Evolutionary conservation across 495 filamentous ascomycete genomes (phyloP).

Genomic region (Podospora pseudoanserina): DNA sequence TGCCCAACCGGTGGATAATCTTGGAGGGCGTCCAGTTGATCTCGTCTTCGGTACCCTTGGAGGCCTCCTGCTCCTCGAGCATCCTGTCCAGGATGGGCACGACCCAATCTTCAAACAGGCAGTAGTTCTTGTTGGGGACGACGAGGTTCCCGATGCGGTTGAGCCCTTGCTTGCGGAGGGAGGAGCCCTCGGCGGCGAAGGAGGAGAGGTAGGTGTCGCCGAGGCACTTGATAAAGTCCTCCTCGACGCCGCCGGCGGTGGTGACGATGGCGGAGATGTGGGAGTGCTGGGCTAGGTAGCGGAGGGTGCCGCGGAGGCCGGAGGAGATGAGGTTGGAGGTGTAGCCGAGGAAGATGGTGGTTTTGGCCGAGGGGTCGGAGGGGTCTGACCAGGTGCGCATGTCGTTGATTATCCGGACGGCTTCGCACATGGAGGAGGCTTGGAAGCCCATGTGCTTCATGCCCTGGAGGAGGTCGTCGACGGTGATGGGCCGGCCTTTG

Average conservation of each 20-base stretch:
- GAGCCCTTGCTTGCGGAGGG: constrained; percentile 74
- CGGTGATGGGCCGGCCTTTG: constrained; percentile 69
- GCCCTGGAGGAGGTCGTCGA: constrained; percentile 74
- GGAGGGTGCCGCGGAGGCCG: constrained; percentile 82
- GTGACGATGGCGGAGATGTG: constrained; percentile 92
- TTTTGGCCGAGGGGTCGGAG: constrained; percentile 59
- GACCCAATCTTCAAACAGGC: constrained; percentile 95
- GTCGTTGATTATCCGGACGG: constrained; percentile 82
- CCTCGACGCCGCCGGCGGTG: constrained; percentile 93
- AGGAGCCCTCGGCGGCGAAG: constrained; percentile 70
- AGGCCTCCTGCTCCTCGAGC: constrained; percentile 87
- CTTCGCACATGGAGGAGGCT: constrained; percentile 78
- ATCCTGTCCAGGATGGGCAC: constrained; percentile 85
- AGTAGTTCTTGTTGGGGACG: constrained; percentile 97
- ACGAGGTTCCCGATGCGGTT: constrained; percentile 95
- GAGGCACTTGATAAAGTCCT: constrained; percentile 97
- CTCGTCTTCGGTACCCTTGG: constrained; percentile 61
- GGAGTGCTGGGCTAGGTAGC: constrained; percentile 85
- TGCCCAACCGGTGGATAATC: constrained; percentile 79
- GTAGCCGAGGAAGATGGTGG: constrained; percentile 95
- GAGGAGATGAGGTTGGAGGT: constrained; percentile 97
- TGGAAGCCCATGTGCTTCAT: constrained; percentile 92
- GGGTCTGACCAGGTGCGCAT: constrained; percentile 82
- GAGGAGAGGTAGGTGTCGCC: constrained; percentile 87
- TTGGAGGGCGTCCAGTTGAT: constrained; percentile 88